These are phyloP conservation scores for Ophiostoma sp. DNA, from an alignment of 2,329 filamentous ascomycete genomes.

Conservation along the genomic window DNA sequence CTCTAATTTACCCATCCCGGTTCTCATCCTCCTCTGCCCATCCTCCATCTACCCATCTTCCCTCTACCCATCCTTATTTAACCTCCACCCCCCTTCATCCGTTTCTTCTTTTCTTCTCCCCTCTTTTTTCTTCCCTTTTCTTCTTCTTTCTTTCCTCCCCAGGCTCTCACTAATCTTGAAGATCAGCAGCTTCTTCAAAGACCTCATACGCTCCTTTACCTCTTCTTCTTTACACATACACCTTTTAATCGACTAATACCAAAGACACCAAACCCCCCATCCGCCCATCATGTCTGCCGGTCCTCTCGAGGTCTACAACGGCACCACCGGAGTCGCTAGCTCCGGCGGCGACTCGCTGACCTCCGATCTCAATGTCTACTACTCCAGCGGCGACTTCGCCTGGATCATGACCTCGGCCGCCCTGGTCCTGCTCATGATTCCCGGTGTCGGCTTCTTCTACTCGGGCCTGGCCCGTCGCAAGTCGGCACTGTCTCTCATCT, in stretches of 20 bases:
- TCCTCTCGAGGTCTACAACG: slow-evolving; percentile 42
- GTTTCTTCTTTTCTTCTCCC: slow-evolving; percentile 13
- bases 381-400: slow-evolving; percentile 71
- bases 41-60: not conserved
- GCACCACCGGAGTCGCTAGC: slow-evolving; percentile 46
- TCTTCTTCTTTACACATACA: not conserved
- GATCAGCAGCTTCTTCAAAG: slow-evolving; percentile 11
- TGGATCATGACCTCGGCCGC: slow-evolving; percentile 80
- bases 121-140: not conserved
- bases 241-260: not conserved
- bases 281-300: slow-evolving; percentile 27
- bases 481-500: slow-evolving; percentile 80
- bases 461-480: slow-evolving; percentile 84
- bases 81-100: slow-evolving; percentile 2
- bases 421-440: slow-evolving; percentile 86
- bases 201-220: slow-evolving; percentile 16
- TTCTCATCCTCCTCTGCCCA: slow-evolving; percentile 10
- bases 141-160: not conserved
- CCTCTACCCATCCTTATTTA: slow-evolving; percentile 15
- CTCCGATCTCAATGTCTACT: slow-evolving; percentile 77
- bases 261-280: not conserved
- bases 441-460: slow-evolving; percentile 92
- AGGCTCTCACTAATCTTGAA: slow-evolving; percentile 12
- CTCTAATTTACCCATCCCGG: not conserved
- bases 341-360: slow-evolving; percentile 48